These are phyloP conservation scores for Phlebiopsis gigantea DNA, from an alignment of 768 basidiomycete genomes.

Conservation along the genomic window DNA sequence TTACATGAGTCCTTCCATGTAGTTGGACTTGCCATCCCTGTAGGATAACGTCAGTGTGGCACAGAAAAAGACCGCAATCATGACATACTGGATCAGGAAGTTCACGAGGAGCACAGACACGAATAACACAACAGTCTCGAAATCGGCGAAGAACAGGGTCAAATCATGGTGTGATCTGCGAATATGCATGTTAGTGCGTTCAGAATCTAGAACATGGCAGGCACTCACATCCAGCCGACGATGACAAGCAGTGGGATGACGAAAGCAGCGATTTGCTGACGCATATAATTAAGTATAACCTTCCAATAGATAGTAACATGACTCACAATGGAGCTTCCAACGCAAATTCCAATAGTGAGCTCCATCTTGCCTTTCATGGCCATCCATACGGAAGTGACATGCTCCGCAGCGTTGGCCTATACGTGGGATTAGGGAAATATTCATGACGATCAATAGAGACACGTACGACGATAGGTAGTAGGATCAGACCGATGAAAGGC, in stretches of 20 bases:
- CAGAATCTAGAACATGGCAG: neutral
- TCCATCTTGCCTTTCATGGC: constrained; percentile 73
- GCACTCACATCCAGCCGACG: constrained; percentile 76
- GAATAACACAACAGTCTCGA: constrained; percentile 85
- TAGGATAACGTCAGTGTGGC: neutral
- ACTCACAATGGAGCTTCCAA: constrained; percentile 72
- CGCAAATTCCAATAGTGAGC: constrained; percentile 73
- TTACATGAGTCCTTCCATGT: constrained; percentile 85
- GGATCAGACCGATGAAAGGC: constrained; percentile 79
- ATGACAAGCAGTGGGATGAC: constrained; percentile 86
- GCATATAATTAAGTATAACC: neutral
- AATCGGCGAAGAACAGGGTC: constrained; percentile 80
- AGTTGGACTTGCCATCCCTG: constrained; percentile 77
- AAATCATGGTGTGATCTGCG: constrained; percentile 60
- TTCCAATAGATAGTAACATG: neutral
- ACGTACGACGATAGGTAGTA: constrained; percentile 82
- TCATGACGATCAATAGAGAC: neutral
- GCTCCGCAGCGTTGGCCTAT: constrained; percentile 81
- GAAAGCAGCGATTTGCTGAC: constrained; percentile 79
- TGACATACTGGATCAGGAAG: constrained; percentile 64
- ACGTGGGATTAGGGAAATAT: neutral
- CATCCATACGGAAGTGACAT: constrained; percentile 85
- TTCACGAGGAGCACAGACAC: constrained; percentile 87
- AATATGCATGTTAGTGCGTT: constrained; percentile 1
- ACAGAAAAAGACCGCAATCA: neutral